Base-by-base conservation (phyloP, 1,284 basidiomycete species). In the Ustilago bromivora region DNA sequence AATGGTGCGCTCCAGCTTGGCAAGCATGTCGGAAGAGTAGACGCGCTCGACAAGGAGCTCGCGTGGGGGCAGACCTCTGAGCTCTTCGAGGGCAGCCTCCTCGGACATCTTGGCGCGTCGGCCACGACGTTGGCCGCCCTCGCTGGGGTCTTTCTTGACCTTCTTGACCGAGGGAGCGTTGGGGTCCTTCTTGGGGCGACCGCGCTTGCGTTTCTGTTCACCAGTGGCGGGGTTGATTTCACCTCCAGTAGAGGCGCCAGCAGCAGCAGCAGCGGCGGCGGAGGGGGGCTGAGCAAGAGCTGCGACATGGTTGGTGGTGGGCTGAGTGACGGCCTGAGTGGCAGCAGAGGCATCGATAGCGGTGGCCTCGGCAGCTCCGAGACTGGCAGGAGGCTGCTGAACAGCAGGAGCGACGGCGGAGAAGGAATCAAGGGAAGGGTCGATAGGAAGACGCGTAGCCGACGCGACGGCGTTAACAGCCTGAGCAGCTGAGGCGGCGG, bases 21-120 rank as follows among this genome's bases (percentile, higher is more conserved):
- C 65, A 32, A 76, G 77, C 63, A 71, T 75, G 69, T 69, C 69
- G 38, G 69, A 71, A 34, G 72, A 72, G 69, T 69, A 78, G 61
- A 71, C 73, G 40, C 73, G 77, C 28, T 79, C 65, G 60, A 79
- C 73, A 49, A 79, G 77, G 13, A 79, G 60, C 58, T 77, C 69
- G 57, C 70, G 75, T 23, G 19, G 28, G 2, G 65, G 53, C 9
- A 76, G 65, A 13, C 58, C 55, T 52, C 54, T 57, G 28, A 76
- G 68, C 38, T 74, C 66, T 51, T 61, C 62, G 13, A 75, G 23
- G 32, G 59, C 66, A 19, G 61, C 71, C 35, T 68, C 67, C 28
- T 75, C 72, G 58, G 72, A 71, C 66, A 68, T 68, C 36, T 76
- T 70, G 55, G 61, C 28, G 61, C 65, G 67, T 57, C 72, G 61